Base-by-base conservation (phyloP, 805 yeast genomes). In the Monosporozyma aquatica region DNA sequence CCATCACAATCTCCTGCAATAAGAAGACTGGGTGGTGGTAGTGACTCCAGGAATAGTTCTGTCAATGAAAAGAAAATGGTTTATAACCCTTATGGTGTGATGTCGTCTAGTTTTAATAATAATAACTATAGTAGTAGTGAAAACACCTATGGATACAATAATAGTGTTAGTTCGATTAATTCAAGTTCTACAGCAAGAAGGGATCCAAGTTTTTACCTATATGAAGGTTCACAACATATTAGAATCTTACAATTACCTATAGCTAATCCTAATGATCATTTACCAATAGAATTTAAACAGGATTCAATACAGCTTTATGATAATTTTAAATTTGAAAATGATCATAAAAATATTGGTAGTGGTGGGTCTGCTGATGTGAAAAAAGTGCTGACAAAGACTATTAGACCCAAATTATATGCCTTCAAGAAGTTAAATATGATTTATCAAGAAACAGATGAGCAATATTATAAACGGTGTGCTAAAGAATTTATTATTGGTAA, bases 281-380 rank as follows among this genome's bases (percentile, higher is more conserved):
- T 83, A 15, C 89, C 90, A 0, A 64, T 56, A 0, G 72, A 69
- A 4, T 64, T 75, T 47, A 66, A 73, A 40, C 76, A 79, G 54
- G 59, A 61, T 1, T 67, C 68, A 42, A 61, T 68, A 3, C 68
- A 70, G 34, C 60, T 84, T 44, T 66, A 70, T 24, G 81, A 78
- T 36, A 75, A 74, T 43, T 83, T 75, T 53, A 74, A 69, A 33
- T 49, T 72, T 15, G 66, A 70, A 2, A 64, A 65, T 21, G 67
- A 65, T 38, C 66, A 66, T 20, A 70, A 71, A 42, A 73, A 70
- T 37, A 58, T 83, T 40, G 92, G 89, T 3, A 74, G 72, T 43
- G 92, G 94, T 38, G 89, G 89, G 3, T 75, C 83, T 2, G 74
- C 86, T 5, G 74, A 74, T 38, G 87, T 83, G 17, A 67, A 80